Evolutionary conservation across 768 basidiomycete genomes (phyloP).

Genomic region (Lyophyllum decastes): DNA sequence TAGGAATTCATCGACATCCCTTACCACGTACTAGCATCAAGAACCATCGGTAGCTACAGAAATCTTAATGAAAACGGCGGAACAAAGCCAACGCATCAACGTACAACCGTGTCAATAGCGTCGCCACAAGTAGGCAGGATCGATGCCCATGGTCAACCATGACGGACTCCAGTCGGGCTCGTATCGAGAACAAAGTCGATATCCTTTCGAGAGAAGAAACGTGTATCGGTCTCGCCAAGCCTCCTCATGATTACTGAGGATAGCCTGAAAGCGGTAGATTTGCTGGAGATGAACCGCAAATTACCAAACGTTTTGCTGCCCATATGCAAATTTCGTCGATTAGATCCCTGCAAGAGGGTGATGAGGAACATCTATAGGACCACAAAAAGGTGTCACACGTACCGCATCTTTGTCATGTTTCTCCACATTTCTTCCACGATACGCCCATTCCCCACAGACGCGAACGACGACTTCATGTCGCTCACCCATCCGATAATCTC

Average conservation of each 20-base stretch:
- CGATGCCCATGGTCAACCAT: slow-evolving; percentile 20
- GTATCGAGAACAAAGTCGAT: slow-evolving; percentile 28
- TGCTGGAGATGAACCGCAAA: neutral
- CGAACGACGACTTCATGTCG: slow-evolving; percentile 9
- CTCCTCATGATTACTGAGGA: slow-evolving; percentile 9
- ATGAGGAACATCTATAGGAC: neutral
- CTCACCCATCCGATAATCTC: slow-evolving; percentile 13
- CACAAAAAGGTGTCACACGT: neutral
- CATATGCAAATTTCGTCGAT: slow-evolving; percentile 10
- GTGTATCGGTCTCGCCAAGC: slow-evolving; percentile 25
- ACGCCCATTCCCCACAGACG: neutral
- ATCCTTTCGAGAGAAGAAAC: slow-evolving; percentile 25
- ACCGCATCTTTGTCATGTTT: slow-evolving; percentile 16
- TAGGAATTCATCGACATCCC: too few species aligned
- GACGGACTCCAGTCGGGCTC: slow-evolving; percentile 30
- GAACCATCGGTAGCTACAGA: slow-evolving; percentile 2
- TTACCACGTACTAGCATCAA: too few species aligned
- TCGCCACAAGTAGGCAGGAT: slow-evolving; percentile 5
- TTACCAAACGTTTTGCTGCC: neutral
- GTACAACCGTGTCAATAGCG: neutral
- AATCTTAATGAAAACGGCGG: too few species aligned
- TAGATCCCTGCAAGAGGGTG: neutral
- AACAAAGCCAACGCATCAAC: neutral
- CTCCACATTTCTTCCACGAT: slow-evolving; percentile 11
- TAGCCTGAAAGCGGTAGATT: neutral